Evolutionary conservation across 805 yeast genomes (phyloP), one percentile per base, ranked within the genome.

Genomic region (Candida manassasensis): DNA sequence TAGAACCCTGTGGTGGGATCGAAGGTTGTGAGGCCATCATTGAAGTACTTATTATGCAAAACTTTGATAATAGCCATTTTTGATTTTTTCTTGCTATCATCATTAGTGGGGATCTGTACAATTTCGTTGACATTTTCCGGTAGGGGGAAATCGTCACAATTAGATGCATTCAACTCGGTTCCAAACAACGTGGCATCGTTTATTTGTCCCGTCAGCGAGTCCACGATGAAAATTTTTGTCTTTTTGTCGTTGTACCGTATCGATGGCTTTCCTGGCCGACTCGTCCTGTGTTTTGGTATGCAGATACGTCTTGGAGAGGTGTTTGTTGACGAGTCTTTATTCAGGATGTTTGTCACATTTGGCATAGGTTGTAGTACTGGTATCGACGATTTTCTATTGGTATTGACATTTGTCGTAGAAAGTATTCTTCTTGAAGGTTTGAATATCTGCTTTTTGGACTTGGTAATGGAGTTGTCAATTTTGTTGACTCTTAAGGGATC

Each of bases 171-270:
- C 38, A 80, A 63, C 50, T 79, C 84, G 1, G 86, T 80, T 2
- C 84, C 87, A 54, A 74, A 79, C 44, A 69, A 73, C 3, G 85
- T 79, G 7, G 85, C 84, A 47, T 80, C 85, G 43, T 69, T 71
- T 11, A 77, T 48, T 38, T 61, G 62, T 0, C 84, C 84, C 25
- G 79, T 76, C 49, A 77, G 72, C 4, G 84, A 69, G 43, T 79
- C 81, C 19, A 80, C 84, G 29, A 79, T 57, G 45, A 70, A 66
- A 31, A 76, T 76, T 21, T 51, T 50, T 10, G 43, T 36, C 11
- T 42, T 38, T 15, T 44, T 25, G n/a, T 45, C 38, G 18, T 42
- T 38, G 33, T 47, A 40, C 36, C 52, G 54, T 15, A 64, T 43
- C 17, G 55, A 44, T 6, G 78, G 66, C 42, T 48, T 63, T 3